A percentile compares a stretch with the other conserved stretches of the same genome.
Conservation (phyloP, 2,329 filamentous ascomycete species). For the Ophiocordyceps camponoti-rufipedis region DNA sequence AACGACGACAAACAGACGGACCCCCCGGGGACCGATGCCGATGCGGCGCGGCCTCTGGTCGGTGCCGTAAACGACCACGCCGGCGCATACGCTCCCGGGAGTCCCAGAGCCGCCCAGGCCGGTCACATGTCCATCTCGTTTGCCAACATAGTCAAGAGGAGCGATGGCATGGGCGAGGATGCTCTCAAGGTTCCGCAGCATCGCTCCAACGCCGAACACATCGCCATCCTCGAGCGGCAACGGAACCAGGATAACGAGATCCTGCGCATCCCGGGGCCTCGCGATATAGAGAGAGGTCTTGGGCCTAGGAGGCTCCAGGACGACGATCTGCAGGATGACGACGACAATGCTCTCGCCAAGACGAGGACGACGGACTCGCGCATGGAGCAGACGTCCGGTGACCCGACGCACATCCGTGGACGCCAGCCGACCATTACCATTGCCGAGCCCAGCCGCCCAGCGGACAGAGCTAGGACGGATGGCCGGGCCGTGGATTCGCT, state of each 20-base stretch:
- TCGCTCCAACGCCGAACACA: constrained; percentile 53
- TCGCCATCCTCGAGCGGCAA: constrained; percentile 75
- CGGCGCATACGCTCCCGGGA: not conserved
- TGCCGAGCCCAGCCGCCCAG: constrained; percentile 34
- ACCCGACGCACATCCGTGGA: constrained; percentile 11
- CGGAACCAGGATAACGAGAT: constrained; percentile 57
- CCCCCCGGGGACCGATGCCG: not conserved
- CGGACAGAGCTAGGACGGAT: constrained; percentile 22
- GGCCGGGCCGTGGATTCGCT: constrained; percentile 22
- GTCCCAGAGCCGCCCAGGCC: not conserved
- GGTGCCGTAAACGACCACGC: not conserved
- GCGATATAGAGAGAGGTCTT: constrained; percentile 73
- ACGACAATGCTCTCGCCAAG: constrained; percentile 11
- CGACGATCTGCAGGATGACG: constrained; percentile 17
- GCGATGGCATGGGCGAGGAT: constrained; percentile 34
- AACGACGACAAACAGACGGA: constrained; percentile 9
- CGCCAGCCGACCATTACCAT: constrained; percentile 45
- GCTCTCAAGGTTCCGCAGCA: constrained; percentile 29
- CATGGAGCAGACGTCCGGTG: constrained; percentile 6
- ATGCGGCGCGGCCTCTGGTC: constrained; percentile 1
- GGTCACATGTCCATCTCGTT: constrained; percentile 38
- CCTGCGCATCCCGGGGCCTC: constrained; percentile 75
- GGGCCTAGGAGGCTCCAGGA: constrained; percentile 38
- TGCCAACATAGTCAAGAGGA: constrained; percentile 44
- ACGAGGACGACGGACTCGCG: constrained; percentile 10